Percentiles rank a stretch among this genome's conserved stretches.
phyloP scores from a whole-genome alignment of 345 rosid species.

The Arabis alpina region DNA sequence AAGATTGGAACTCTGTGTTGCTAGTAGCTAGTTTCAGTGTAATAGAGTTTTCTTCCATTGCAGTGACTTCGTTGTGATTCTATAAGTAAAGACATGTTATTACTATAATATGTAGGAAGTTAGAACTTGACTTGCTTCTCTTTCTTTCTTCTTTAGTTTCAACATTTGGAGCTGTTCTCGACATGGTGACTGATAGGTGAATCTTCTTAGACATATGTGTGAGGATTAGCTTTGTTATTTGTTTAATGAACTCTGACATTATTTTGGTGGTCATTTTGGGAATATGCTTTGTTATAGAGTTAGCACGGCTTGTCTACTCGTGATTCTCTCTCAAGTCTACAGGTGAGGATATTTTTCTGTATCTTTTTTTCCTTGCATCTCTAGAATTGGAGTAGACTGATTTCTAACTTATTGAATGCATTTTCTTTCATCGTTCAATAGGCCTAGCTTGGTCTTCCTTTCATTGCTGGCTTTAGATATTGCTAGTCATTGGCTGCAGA shows the following conservation, averaged over 20 bases:
- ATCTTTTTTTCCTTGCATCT: background rate
- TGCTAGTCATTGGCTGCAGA: slow-evolving; percentile 97
- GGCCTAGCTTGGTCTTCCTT: slow-evolving; percentile 94
- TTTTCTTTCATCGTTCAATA: slow-evolving; percentile 36
- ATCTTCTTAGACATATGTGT: slow-evolving; percentile 28
- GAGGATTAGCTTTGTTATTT: slow-evolving; percentile 7
- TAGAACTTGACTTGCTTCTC: slow-evolving; percentile 30
- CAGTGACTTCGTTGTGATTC: background rate
- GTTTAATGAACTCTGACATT: background rate
- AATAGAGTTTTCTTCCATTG: background rate
- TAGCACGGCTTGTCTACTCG: slow-evolving; percentile 96
- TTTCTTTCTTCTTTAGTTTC: slow-evolving; percentile 62
- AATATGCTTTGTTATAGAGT: slow-evolving; percentile 57
- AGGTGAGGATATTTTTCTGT: slow-evolving; percentile 46
- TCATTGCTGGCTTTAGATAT: slow-evolving; percentile 93
- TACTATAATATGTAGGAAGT: background rate
- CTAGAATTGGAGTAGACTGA: slow-evolving; percentile 1
- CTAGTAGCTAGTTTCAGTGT: slow-evolving; percentile 13
- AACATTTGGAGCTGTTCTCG: slow-evolving; percentile 97
- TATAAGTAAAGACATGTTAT: slow-evolving; percentile 1
- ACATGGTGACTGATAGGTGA: slow-evolving; percentile 98
- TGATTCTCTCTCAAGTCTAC: slow-evolving; percentile 89
- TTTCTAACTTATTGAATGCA: background rate
- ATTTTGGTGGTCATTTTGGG: background rate
- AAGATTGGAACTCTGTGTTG: slow-evolving; percentile 6